phyloP scores from a whole-genome alignment of 2,329 filamentous ascomycete genomes.

The Pestalotiopsis sp. region DNA sequence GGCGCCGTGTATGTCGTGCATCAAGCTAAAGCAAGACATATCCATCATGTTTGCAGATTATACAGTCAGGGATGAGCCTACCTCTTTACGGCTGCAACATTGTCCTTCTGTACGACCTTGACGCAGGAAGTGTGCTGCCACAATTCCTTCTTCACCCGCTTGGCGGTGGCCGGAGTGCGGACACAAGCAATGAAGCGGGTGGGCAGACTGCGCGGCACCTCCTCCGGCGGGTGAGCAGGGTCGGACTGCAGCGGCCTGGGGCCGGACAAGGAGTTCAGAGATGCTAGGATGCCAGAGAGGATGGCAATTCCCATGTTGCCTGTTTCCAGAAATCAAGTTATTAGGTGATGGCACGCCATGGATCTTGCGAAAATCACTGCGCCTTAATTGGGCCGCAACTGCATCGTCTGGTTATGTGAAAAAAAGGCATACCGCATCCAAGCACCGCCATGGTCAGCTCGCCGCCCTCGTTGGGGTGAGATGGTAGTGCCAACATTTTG shows the following conservation, averaged over 20 bases:
- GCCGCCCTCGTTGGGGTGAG: constrained; percentile 37
- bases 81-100: constrained; percentile 61
- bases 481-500: constrained; percentile 33
- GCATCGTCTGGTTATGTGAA: neutral
- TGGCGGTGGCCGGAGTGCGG: constrained; percentile 67
- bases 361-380: neutral
- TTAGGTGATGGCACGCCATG: neutral
- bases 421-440: constrained; percentile 65
- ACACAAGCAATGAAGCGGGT: constrained; percentile 82
- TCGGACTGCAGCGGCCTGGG: constrained; percentile 45
- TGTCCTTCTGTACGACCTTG: constrained; percentile 71
- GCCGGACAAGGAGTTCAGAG: constrained; percentile 58
- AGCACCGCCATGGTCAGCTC: constrained; percentile 75
- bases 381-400: neutral
- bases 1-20: neutral
- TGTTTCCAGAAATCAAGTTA: constrained; percentile 34
- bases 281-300: constrained; percentile 76
- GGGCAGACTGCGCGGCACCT: constrained; percentile 63
- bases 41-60: neutral
- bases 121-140: constrained; percentile 64
- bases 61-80: neutral
- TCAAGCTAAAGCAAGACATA: neutral
- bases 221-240: constrained; percentile 45
- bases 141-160: constrained; percentile 69
- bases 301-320: constrained; percentile 87